Base-by-base conservation (phyloP, 1,139 yeast species). In the Lodderomyces margitis region DNA sequence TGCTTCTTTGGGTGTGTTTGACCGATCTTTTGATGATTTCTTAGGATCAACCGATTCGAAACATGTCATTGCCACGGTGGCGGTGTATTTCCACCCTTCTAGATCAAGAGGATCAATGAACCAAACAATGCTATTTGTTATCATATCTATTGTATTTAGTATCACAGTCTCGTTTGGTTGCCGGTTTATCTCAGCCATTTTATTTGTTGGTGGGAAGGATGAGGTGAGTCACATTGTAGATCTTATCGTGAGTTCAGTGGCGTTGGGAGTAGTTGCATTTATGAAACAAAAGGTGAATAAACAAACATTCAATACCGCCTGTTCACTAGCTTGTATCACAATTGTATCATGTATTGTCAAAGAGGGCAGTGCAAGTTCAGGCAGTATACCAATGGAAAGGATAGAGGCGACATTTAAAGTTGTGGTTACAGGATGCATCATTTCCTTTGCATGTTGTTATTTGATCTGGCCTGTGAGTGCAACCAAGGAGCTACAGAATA, bases 31-130 rank as follows among this genome's bases (percentile, higher is more conserved):
- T 36, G 76, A 85, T 21, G 52, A 57, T 16, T 48, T 79, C 1
- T 59, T 86, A 40, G 95, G 95, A 0, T 58, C 67, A 32, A 75
- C 87, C 14, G 92, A 85, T 59, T 81, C 85, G 20, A 87, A 87
- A 57, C 96, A 87, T 62, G 75, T 86, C 53, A 81, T 84, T 6
- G 88, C 95, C 19, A 87, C 95, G 0, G 84, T 83, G 14, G 86
- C 87, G 1, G 94, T 87, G 2, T 87, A 87, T 59, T 87, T 87
- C 66, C 94, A 87, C 54, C 92, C 95, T 0, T 78, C 91, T 2
- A 62, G 95, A 40, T 75, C 94, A 1, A 77, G 79, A 43, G 96
- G 96, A 0, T 79, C 87, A 19, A 87, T 87, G 94, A 76, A 81
- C 44, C 89, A 87, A 56, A 80, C 89, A 8, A 60, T 85, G 17